These are phyloP conservation scores for Austroboletus novae-zelandiae DNA, from an alignment of 1,284 basidiomycete species.

Conservation along the genomic window DNA sequence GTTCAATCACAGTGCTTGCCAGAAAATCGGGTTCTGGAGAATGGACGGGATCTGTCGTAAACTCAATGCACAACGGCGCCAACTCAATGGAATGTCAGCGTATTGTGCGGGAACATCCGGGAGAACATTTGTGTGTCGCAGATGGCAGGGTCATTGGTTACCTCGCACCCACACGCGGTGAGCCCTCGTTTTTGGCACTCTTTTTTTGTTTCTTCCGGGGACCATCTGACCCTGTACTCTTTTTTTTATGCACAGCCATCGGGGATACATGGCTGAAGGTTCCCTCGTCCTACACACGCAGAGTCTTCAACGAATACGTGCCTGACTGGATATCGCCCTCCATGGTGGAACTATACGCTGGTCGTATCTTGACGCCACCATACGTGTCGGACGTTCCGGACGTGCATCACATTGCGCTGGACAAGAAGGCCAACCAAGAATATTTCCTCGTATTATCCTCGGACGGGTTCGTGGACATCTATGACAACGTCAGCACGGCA, in stretches of 20 bases:
- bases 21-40: constrained; percentile 34
- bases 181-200: constrained; percentile 10
- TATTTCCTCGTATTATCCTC: constrained; percentile 50
- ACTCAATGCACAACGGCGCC: constrained; percentile 55
- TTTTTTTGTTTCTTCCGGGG: neutral
- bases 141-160: constrained; percentile 61
- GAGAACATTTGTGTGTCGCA: constrained; percentile 47
- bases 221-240: constrained; percentile 22
- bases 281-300: constrained; percentile 52
- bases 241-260: constrained; percentile 42
- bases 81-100: constrained; percentile 47
- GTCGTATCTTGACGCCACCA: constrained; percentile 54
- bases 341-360: constrained; percentile 40
- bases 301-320: constrained; percentile 47
- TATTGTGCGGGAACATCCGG: constrained; percentile 52
- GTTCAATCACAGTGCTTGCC: constrained; percentile 43
- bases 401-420: constrained; percentile 41
- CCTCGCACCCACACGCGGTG: constrained; percentile 65
- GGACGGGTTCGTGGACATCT: constrained; percentile 57
- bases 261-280: constrained; percentile 66
- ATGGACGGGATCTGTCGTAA: constrained; percentile 47
- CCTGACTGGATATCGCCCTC: constrained; percentile 47
- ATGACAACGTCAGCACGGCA: constrained; percentile 36
- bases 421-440: constrained; percentile 22
- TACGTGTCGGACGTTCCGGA: constrained; percentile 56